These are phyloP conservation scores for Oryza rufipogon DNA, from an alignment of 176 grass and related monocot genomes.

Conservation along the genomic window DNA sequence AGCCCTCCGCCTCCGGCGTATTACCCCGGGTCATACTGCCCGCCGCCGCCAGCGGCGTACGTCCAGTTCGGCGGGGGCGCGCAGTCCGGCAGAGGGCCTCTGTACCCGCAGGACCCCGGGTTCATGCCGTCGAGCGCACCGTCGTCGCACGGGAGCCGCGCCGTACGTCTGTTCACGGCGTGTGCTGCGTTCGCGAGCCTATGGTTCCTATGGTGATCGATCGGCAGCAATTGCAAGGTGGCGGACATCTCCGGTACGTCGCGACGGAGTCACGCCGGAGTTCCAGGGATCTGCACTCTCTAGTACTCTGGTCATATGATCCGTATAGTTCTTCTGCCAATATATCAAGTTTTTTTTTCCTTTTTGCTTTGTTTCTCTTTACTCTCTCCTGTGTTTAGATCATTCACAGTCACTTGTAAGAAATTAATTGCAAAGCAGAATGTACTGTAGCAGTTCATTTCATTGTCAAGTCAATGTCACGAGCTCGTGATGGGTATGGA, in stretches of 20 bases:
- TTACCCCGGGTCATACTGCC: constrained; percentile 43
- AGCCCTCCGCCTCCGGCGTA: constrained; percentile 51
- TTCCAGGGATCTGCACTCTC: neutral
- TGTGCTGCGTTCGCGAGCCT: constrained; percentile 25
- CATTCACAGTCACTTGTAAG: constrained; percentile 36
- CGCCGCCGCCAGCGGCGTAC: constrained; percentile 54
- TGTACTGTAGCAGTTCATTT: constrained; percentile 9
- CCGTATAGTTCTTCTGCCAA: constrained; percentile 23
- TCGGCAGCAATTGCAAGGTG: neutral
- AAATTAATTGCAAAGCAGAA: constrained; percentile 34
- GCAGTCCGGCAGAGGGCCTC: constrained; percentile 37
- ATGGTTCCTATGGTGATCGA: constrained; percentile 38
- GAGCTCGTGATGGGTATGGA: neutral
- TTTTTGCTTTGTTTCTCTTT: constrained; percentile 17
- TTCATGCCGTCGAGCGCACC: constrained; percentile 54
- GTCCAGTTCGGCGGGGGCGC: constrained; percentile 40
- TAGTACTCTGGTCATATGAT: neutral
- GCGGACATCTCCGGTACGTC: constrained; percentile 1
- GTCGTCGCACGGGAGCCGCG: neutral
- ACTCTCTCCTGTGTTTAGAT: constrained; percentile 3
- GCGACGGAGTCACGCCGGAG: neutral
- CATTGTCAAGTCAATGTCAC: constrained; percentile 17
- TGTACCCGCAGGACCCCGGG: constrained; percentile 61
- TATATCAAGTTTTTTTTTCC: neutral
- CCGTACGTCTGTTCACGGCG: constrained; percentile 10